Evolutionary conservation across 2,329 filamentous ascomycete species (phyloP).

Genomic region (Ciborinia camelliae): DNA sequence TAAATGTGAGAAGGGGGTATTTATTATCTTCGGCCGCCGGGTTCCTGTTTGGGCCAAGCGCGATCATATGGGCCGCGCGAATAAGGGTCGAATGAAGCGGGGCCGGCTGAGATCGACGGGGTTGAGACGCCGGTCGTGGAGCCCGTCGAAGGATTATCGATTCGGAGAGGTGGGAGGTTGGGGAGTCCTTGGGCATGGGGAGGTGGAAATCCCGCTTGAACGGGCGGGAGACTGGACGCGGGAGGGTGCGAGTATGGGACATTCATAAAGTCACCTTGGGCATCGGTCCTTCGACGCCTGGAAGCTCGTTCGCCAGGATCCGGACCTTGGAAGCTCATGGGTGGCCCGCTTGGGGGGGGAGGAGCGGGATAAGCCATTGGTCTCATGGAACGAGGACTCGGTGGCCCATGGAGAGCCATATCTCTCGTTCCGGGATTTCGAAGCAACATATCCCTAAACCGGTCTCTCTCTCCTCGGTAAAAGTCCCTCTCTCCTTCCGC

Average conservation of each 20-base stretch:
- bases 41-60: slow-evolving; percentile 32
- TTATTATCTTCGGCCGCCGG: slow-evolving; percentile 24
- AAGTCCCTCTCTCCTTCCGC: slow-evolving; percentile 64
- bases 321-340: slow-evolving; percentile 25
- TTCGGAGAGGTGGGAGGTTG: slow-evolving; percentile 35
- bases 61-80: slow-evolving; percentile 29
- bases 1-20: not conserved
- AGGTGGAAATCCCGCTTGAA: slow-evolving; percentile 27
- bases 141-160: slow-evolving; percentile 29
- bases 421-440: slow-evolving; percentile 56
- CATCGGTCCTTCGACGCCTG: slow-evolving; percentile 35
- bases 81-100: slow-evolving; percentile 31
- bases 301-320: slow-evolving; percentile 31
- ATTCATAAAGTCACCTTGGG: slow-evolving; percentile 33
- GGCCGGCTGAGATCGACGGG: slow-evolving; percentile 25
- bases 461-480: slow-evolving; percentile 69
- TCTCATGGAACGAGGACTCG: slow-evolving; percentile 44
- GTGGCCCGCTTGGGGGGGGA: slow-evolving; percentile 25
- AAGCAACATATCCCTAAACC: slow-evolving; percentile 63
- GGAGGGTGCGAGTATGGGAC: slow-evolving; percentile 33
- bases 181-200: slow-evolving; percentile 24
- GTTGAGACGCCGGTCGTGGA: slow-evolving; percentile 21
- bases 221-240: slow-evolving; percentile 33
- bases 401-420: slow-evolving; percentile 49
- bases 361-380: slow-evolving; percentile 28